These are phyloP conservation scores for Ophiostoma sp. DNA, from an alignment of 2,329 filamentous ascomycete species.

Conservation along the genomic window DNA sequence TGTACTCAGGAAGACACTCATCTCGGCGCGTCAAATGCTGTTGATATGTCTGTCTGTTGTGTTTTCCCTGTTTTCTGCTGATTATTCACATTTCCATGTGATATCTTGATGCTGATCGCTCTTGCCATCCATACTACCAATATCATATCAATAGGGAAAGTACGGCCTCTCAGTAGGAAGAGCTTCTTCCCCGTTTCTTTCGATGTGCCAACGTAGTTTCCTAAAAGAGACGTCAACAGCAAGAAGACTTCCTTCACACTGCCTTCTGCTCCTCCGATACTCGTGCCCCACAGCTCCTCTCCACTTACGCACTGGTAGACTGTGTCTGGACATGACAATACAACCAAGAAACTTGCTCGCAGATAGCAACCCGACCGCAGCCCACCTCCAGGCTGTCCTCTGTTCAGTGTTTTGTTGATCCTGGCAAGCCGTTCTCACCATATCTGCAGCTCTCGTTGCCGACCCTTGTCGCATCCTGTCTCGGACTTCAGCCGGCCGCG, in stretches of 20 bases:
- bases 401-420: background rate
- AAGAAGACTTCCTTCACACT: background rate
- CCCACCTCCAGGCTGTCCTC: background rate
- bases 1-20: background rate
- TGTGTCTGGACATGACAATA: background rate
- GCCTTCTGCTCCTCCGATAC: background rate
- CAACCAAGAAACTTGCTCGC: slow-evolving; percentile 7
- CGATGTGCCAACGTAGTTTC: no score
- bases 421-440: no score
- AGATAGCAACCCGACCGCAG: background rate
- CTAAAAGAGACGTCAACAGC: no score
- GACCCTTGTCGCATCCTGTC: no score
- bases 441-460: no score
- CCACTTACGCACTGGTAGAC: background rate
- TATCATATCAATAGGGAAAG: background rate
- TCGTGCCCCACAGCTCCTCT: background rate
- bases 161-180: background rate
- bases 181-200: no score
- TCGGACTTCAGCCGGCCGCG: no score
- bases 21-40: background rate
- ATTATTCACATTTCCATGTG: background rate
- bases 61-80: background rate
- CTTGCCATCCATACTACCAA: background rate
- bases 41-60: background rate
- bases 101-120: background rate